Evolutionary conservation across 768 basidiomycete species (phyloP).

Genomic region (Aureoboletus auriporus): DNA sequence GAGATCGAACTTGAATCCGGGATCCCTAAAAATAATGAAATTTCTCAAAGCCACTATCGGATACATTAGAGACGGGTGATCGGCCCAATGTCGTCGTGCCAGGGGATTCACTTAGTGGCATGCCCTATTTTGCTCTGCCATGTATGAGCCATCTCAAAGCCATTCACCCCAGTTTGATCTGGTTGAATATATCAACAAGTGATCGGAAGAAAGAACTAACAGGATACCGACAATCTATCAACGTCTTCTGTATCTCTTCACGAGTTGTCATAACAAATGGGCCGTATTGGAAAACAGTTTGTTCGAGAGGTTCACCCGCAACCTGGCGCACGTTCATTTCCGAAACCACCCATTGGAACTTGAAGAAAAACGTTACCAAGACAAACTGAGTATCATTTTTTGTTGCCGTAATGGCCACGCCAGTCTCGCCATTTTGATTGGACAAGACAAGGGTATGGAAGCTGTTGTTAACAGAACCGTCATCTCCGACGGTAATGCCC

Average conservation of each 20-base stretch:
- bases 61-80: neutral
- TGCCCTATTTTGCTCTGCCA: slow-evolving; percentile 84
- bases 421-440: slow-evolving; percentile 50
- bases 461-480: slow-evolving; percentile 41
- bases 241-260: slow-evolving; percentile 77
- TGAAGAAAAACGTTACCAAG: slow-evolving; percentile 47
- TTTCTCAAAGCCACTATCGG: neutral
- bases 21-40: neutral
- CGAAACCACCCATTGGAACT: neutral
- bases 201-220: neutral
- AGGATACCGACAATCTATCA: slow-evolving; percentile 65
- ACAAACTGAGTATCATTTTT: slow-evolving; percentile 70
- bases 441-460: slow-evolving; percentile 88
- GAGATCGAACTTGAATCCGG: neutral
- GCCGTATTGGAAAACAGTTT: slow-evolving; percentile 83
- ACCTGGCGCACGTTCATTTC: slow-evolving; percentile 38
- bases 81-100: neutral
- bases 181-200: slow-evolving; percentile 7
- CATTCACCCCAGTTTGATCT: slow-evolving; percentile 77
- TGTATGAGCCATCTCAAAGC: slow-evolving; percentile 84
- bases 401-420: slow-evolving; percentile 58
- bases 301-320: slow-evolving; percentile 86
- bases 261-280: slow-evolving; percentile 84
- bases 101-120: neutral
- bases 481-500: slow-evolving; percentile 53